Conservation (phyloP, 2,329 filamentous ascomycete species). For the Colletotrichum higginsianum region DNA sequence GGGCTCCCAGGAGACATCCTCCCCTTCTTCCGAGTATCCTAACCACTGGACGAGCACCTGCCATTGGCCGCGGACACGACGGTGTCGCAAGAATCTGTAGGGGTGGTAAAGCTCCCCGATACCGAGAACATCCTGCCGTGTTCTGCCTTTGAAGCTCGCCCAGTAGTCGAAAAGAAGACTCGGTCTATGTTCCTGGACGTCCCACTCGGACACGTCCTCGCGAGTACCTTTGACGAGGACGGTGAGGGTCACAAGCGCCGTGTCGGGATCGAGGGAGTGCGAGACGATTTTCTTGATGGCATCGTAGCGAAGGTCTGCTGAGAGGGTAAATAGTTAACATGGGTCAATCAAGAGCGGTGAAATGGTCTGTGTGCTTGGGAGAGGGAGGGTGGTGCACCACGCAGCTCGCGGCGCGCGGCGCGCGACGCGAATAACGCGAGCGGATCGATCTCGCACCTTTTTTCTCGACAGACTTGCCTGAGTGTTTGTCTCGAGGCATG, state of each 20-base stretch:
- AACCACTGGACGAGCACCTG: conserved; percentile 38
- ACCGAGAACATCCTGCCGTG: conserved; percentile 33
- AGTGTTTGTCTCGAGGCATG: conserved; percentile 29
- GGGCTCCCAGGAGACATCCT: conserved; percentile 38
- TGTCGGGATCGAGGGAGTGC: conserved; percentile 27
- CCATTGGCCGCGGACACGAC: conserved; percentile 38
- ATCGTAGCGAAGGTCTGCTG: conserved; percentile 31
- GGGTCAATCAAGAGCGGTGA: background rate
- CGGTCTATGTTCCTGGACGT: conserved; percentile 33
- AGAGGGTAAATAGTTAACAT: background rate
- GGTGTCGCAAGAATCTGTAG: conserved; percentile 29
- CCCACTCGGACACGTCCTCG: conserved; percentile 34
- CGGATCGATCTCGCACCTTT: conserved; percentile 1
- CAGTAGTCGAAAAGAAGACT: conserved; percentile 31
- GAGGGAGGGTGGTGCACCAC: background rate
- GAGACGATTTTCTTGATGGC: conserved; percentile 30
- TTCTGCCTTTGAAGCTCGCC: conserved; percentile 29
- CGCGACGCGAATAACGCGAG: background rate
- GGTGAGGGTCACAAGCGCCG: conserved; percentile 31
- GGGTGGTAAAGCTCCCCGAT: conserved; percentile 39
- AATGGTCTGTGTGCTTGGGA: background rate
- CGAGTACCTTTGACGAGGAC: conserved; percentile 20
- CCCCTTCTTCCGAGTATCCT: conserved; percentile 29
- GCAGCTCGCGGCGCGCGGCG: background rate
- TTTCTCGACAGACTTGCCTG: conserved; percentile 27